Percentiles rank a stretch among this genome's conserved stretches.
These are phyloP conservation scores for Cafeteria roenbergensis DNA, from an alignment of 108 stramenopile genomes.

Conservation along the genomic window DNA sequence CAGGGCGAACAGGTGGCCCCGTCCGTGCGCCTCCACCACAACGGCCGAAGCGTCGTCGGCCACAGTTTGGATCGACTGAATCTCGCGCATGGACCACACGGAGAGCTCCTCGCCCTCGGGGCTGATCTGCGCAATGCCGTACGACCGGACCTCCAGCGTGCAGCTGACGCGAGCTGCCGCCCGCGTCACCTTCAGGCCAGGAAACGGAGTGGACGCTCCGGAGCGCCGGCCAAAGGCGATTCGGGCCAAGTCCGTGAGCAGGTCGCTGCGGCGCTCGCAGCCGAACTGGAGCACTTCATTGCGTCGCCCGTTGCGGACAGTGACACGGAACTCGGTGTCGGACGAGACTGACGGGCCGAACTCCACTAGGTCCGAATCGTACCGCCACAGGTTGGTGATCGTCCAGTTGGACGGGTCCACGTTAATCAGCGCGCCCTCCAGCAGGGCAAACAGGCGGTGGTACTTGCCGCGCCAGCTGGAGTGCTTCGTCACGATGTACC, in stretches of 20 bases:
- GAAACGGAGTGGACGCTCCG: not conserved
- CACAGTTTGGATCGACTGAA: not conserved
- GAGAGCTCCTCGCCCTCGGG: not conserved
- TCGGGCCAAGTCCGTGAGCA: not conserved
- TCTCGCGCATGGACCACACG: not conserved
- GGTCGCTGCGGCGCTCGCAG: not conserved
- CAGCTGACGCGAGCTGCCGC: not conserved
- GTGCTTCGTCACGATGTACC: not conserved
- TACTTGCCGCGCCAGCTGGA: not conserved
- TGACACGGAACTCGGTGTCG: not conserved
- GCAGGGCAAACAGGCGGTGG: not conserved
- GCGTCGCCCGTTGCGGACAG: not conserved
- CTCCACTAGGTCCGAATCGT: not conserved
- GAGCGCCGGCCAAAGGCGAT: too few relatives aligned
- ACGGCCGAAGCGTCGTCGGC: not conserved
- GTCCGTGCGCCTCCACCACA: not conserved
- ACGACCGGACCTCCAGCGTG: not conserved
- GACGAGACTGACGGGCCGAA: not conserved
- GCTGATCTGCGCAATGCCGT: not conserved
- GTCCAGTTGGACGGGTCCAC: constrained; percentile 2
- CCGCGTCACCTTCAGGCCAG: not conserved
- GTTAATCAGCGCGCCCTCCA: not conserved
- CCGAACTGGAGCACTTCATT: not conserved
- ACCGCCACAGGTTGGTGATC: not conserved
- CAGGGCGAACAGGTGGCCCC: not conserved